Conservation (phyloP, 2,329 filamentous ascomycete species). For the Trichoderma koningii region DNA sequence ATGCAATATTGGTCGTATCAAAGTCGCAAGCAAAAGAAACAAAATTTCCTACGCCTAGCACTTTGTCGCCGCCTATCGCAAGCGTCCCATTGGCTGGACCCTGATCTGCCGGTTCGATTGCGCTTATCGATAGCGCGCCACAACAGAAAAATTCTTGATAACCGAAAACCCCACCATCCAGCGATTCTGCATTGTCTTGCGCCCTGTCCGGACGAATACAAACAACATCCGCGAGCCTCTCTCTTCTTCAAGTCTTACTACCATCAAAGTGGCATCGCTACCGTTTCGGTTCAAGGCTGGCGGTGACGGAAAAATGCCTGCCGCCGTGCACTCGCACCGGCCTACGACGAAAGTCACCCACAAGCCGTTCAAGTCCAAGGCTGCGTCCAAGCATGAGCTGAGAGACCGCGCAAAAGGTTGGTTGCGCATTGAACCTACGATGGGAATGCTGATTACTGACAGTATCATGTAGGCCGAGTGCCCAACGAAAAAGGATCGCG, state of each 20-base stretch:
- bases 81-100: conserved; percentile 33
- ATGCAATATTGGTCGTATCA: not conserved
- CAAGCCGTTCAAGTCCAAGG: conserved; percentile 91
- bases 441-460: too few relatives aligned
- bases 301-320: conserved; percentile 72
- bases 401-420: conserved; percentile 84
- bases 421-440: too few relatives aligned
- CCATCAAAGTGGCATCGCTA: conserved; percentile 66
- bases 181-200: conserved; percentile 24
- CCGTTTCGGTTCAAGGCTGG: conserved; percentile 89
- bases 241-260: not conserved
- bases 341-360: conserved; percentile 86
- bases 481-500: conserved; percentile 71
- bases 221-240: not conserved
- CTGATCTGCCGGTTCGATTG: conserved; percentile 8
- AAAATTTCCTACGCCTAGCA: conserved; percentile 41
- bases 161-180: conserved; percentile 43
- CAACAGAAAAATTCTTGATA: conserved; percentile 45
- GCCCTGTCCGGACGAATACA: conserved; percentile 9
- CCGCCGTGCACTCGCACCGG: conserved; percentile 80
- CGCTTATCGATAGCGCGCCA: conserved; percentile 43
- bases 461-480: conserved; percentile 66
- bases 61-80: conserved; percentile 34
- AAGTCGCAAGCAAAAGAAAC: conserved; percentile 31
- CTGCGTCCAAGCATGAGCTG: conserved; percentile 83